These are phyloP conservation scores for Pyrenopolyporus hunteri DNA, from an alignment of 495 filamentous ascomycete species.

Conservation along the genomic window DNA sequence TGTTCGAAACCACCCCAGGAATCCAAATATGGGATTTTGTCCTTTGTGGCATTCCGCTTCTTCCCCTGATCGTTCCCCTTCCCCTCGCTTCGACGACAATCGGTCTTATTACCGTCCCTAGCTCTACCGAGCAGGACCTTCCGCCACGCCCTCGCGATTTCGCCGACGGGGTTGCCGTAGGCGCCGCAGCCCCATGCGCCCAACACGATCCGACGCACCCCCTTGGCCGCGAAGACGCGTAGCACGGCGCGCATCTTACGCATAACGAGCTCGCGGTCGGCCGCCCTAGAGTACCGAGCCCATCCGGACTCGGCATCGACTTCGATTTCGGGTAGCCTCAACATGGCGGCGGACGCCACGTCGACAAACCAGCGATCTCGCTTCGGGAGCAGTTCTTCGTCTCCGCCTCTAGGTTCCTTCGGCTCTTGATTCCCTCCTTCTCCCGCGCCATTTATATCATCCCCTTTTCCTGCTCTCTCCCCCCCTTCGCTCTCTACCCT, in stretches of 20 bases:
- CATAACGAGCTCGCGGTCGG: conserved; percentile 58
- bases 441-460: conserved; percentile 16
- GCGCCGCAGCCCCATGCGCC: conserved; percentile 74
- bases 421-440: conserved; percentile 14
- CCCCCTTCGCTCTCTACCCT: too few species aligned
- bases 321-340: conserved; percentile 53
- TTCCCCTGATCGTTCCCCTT: neutral
- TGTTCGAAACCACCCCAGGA: conserved; percentile 48
- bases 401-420: neutral
- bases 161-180: conserved; percentile 65
- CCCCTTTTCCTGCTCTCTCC: conserved; percentile 47
- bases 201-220: conserved; percentile 61
- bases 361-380: conserved; percentile 57
- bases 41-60: conserved; percentile 22
- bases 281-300: conserved; percentile 41
- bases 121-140: conserved; percentile 54
- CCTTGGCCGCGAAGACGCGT: conserved; percentile 58
- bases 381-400: conserved; percentile 34
- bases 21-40: conserved; percentile 9
- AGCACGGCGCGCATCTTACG: conserved; percentile 67
- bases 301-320: conserved; percentile 21
- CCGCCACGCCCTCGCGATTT: conserved; percentile 68
- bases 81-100: neutral
- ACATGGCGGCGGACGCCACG: conserved; percentile 64
- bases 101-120: conserved; percentile 31